These are phyloP conservation scores for Mucor velutinosus DNA, from an alignment of 371 early-diverging fungal genomes.

Conservation along the genomic window DNA sequence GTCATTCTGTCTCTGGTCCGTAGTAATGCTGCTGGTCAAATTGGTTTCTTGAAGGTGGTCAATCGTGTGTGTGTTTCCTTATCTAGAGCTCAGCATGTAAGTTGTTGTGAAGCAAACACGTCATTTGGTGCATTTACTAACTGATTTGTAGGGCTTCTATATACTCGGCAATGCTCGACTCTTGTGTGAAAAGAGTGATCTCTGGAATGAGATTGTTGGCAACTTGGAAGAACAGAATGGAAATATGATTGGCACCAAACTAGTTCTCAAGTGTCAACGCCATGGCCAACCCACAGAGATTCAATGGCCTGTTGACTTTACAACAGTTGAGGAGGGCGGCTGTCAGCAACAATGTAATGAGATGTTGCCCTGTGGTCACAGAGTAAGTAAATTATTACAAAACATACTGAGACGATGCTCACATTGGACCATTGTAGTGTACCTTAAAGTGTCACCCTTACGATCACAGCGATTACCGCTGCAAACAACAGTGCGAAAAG, in stretches of 20 bases:
- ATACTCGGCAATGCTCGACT: conserved; percentile 70
- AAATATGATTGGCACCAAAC: conserved; percentile 43
- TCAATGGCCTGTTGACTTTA: conserved; percentile 57
- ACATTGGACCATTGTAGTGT: conserved; percentile 19
- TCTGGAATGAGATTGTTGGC: conserved; percentile 62
- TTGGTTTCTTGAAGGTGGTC: conserved; percentile 77
- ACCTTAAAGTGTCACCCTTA: conserved; percentile 54
- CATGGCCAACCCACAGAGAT: conserved; percentile 45
- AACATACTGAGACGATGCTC: neutral
- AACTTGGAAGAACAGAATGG: conserved; percentile 31
- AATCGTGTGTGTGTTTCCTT: conserved; percentile 81
- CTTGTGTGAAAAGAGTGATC: conserved; percentile 53
- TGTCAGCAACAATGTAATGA: conserved; percentile 49
- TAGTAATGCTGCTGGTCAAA: conserved; percentile 55
- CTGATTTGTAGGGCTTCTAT: conserved; percentile 59
- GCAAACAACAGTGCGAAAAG: conserved; percentile 44
- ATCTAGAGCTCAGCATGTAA: conserved; percentile 68
- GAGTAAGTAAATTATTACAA: conserved; percentile 29
- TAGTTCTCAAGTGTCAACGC: conserved; percentile 44
- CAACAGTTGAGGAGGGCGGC: conserved; percentile 51
- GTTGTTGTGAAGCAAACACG: neutral
- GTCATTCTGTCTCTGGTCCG: conserved; percentile 74
- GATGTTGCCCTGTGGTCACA: conserved; percentile 48
- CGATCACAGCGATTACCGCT: conserved; percentile 38
- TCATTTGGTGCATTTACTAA: neutral